Conservation (phyloP, 768 basidiomycete genomes). For the Crucibulum laeve region DNA sequence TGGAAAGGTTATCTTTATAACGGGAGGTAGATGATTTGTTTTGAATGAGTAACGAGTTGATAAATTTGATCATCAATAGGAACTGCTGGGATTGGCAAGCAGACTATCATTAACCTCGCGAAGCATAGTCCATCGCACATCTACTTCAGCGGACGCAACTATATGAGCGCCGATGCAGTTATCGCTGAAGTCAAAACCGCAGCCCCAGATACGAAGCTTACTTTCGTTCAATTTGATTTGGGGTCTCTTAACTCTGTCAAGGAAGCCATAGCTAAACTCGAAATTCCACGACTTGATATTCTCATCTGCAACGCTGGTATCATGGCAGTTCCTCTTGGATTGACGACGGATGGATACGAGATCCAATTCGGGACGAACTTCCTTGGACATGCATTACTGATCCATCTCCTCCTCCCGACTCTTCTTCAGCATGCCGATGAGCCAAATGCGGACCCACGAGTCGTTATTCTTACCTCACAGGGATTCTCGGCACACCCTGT, state of each 20-base stretch:
- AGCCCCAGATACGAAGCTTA: not conserved
- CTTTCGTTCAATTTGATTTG: not conserved
- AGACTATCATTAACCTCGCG: not conserved
- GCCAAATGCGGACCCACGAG: not conserved
- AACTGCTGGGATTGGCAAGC: not conserved
- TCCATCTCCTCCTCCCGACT: constrained; percentile 14
- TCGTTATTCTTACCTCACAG: not conserved
- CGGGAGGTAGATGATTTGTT: not conserved
- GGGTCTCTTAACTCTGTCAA: not conserved
- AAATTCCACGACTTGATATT: not conserved
- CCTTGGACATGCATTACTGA: constrained; percentile 17
- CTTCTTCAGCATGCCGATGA: not conserved
- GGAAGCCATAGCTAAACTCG: not conserved
- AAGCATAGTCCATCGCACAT: not conserved
- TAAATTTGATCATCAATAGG: not conserved
- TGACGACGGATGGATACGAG: constrained; percentile 16
- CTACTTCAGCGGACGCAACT: not conserved
- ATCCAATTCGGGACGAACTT: constrained; percentile 17
- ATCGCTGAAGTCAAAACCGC: not conserved
- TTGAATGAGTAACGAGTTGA: not conserved
- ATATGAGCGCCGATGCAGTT: not conserved
- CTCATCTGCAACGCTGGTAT: constrained; percentile 14
- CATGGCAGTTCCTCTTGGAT: constrained; percentile 15
- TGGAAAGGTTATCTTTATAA: not conserved
- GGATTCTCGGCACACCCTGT: not conserved